Conservation (phyloP, 257 asterid genomes). For the Phtheirospermum japonicum region DNA sequence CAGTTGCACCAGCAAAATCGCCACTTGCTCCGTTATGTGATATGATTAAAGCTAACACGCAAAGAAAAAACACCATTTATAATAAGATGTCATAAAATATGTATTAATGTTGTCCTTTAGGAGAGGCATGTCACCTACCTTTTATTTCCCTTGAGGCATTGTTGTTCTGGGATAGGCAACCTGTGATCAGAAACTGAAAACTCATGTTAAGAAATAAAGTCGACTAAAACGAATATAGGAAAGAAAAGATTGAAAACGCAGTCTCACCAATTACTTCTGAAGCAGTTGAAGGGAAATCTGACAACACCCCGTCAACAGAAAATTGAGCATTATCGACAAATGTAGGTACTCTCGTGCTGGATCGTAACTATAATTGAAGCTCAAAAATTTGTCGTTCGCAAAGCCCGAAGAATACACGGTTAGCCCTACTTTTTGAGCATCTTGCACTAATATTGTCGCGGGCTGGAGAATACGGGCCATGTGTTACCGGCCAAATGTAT, state of each 20-base stretch:
- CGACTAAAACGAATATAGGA: background rate
- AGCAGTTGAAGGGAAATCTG: no score
- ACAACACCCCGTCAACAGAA: no score
- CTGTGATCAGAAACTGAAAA: conserved; percentile 33
- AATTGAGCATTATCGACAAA: no score
- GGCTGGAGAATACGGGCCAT: conserved; percentile 49
- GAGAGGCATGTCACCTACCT: no score
- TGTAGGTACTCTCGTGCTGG: conserved; percentile 72
- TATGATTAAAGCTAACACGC: conserved; percentile 52
- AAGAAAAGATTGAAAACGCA: background rate
- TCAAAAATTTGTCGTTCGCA: conserved; percentile 63
- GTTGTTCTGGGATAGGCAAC: no score
- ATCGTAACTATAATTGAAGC: conserved; percentile 86
- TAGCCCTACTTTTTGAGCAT: no score
- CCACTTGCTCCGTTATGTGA: conserved; percentile 94
- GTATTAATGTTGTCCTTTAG: no score
- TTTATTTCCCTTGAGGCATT: no score
- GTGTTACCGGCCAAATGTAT: conserved; percentile 68
- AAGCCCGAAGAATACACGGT: conserved; percentile 68
- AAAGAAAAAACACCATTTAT: background rate
- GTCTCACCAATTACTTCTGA: no score
- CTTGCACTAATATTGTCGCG: conserved; percentile 61
- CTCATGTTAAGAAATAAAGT: background rate
- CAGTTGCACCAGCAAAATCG: conserved; percentile 74
- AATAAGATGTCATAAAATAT: no score